Evolutionary conservation across 352 stramenopile species (phyloP).

Genomic region (Pythium sukuiense): DNA sequence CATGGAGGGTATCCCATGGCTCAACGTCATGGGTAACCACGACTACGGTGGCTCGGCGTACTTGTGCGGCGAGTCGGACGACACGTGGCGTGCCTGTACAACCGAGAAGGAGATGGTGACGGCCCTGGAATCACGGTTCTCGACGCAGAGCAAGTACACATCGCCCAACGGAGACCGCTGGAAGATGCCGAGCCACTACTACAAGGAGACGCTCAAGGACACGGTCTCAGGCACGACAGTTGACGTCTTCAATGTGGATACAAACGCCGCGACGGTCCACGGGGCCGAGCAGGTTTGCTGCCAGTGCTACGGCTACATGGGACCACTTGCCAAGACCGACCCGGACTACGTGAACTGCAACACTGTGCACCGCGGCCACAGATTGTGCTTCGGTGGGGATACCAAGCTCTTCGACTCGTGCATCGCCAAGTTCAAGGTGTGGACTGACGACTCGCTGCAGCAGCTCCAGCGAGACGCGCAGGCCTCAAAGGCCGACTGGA

Average conservation of each 20-base stretch:
- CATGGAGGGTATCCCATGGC: slow-evolving; percentile 60
- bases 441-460: slow-evolving; percentile 56
- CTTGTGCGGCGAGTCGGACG: slow-evolving; percentile 70
- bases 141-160: slow-evolving; percentile 51
- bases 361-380: slow-evolving; percentile 46
- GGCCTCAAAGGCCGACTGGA: slow-evolving; percentile 60
- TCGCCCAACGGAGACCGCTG: slow-evolving; percentile 69
- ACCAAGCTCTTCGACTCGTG: slow-evolving; percentile 62
- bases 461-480: slow-evolving; percentile 52
- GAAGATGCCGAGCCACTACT: slow-evolving; percentile 68
- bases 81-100: slow-evolving; percentile 56
- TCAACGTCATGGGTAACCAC: slow-evolving; percentile 75
- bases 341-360: slow-evolving; percentile 37
- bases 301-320: slow-evolving; percentile 73
- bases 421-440: slow-evolving; percentile 53
- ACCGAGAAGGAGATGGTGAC: slow-evolving; percentile 58
- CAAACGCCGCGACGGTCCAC: slow-evolving; percentile 56
- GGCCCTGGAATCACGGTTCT: slow-evolving; percentile 66
- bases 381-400: slow-evolving; percentile 49
- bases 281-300: slow-evolving; percentile 71
- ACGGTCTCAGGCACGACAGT: slow-evolving; percentile 38
- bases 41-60: slow-evolving; percentile 70
- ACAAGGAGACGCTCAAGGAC: slow-evolving; percentile 47
- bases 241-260: slow-evolving; percentile 76
- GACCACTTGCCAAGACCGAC: slow-evolving; percentile 56